A percentile compares a stretch with the other conserved stretches of the same genome.
phyloP scores from a whole-genome alignment of 768 basidiomycete species.

The Psilocybe azurescens region DNA sequence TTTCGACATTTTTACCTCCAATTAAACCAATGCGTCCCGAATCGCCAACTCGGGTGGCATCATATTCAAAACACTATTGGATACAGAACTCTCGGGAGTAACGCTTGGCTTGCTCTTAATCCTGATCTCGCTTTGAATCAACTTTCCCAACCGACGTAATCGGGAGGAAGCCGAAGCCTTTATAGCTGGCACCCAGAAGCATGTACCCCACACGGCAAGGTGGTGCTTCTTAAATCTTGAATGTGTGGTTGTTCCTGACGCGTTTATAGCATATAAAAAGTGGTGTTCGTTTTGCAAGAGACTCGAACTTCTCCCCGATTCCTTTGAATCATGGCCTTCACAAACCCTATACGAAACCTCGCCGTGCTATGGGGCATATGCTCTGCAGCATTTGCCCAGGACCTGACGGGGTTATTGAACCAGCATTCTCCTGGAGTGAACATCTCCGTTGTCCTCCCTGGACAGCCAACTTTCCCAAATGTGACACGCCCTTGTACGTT shows the following conservation, averaged over 20 bases:
- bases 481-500: conserved; percentile 26
- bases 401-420: conserved; percentile 10
- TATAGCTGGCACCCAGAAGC: conserved; percentile 1
- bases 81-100: no score
- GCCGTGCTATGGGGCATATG: neutral
- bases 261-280: no score
- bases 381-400: conserved; percentile 9
- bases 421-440: conserved; percentile 12
- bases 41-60: no score
- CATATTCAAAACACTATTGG: no score
- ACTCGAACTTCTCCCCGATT: no score
- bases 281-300: no score
- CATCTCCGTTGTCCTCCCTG: conserved; percentile 26
- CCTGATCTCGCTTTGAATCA: no score
- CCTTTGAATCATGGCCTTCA: neutral
- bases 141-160: conserved; percentile 12
- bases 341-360: neutral
- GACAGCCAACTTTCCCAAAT: conserved; percentile 23
- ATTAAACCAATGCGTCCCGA: no score
- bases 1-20: no score
- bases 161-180: conserved; percentile 6
- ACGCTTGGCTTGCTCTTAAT: no score
- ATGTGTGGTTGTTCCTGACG: neutral
- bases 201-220: neutral
- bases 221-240: neutral